phyloP scores from a whole-genome alignment of 192 early-diverging fungal species.

The Coemansia reversa region DNA sequence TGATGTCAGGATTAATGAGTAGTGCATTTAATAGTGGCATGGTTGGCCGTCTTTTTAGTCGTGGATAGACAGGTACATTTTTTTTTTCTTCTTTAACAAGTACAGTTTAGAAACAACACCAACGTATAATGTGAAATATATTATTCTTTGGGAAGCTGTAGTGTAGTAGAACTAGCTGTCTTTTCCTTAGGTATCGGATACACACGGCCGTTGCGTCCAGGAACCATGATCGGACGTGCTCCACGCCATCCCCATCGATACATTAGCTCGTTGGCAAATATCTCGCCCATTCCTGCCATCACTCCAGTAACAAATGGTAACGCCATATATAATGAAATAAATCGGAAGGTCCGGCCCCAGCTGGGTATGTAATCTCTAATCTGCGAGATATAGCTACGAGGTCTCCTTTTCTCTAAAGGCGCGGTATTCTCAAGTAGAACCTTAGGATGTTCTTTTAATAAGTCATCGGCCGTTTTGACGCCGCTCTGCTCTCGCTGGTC shows the following conservation, averaged over 20 bases:
- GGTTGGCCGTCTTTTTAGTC: conserved; percentile 47
- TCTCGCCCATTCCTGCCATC: conserved; percentile 75
- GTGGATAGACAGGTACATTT: conserved; percentile 23
- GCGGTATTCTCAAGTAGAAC: not conserved
- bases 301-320: conserved; percentile 55
- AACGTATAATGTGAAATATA: no score
- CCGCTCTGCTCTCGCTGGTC: not conserved
- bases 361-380: not conserved
- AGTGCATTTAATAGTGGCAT: conserved; percentile 39
- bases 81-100: not conserved
- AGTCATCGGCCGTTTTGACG: not conserved
- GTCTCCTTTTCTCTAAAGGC: not conserved
- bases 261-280: conserved; percentile 75
- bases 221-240: conserved; percentile 36
- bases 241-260: conserved; percentile 74
- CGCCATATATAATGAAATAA: conserved; percentile 41
- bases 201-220: conserved; percentile 28
- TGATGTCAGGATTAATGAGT: conserved; percentile 56
- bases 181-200: conserved; percentile 22
- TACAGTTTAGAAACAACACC: no score
- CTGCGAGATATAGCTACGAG: conserved; percentile 4
- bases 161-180: not conserved
- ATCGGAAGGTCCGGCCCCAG: conserved; percentile 23
- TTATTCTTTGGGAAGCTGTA: no score
- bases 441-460: not conserved